Percentiles rank a stretch among this genome's conserved stretches.
Evolutionary conservation across 2,329 filamentous ascomycete species (phyloP).

Genomic region (Myriosclerotinia scirpicola): DNA sequence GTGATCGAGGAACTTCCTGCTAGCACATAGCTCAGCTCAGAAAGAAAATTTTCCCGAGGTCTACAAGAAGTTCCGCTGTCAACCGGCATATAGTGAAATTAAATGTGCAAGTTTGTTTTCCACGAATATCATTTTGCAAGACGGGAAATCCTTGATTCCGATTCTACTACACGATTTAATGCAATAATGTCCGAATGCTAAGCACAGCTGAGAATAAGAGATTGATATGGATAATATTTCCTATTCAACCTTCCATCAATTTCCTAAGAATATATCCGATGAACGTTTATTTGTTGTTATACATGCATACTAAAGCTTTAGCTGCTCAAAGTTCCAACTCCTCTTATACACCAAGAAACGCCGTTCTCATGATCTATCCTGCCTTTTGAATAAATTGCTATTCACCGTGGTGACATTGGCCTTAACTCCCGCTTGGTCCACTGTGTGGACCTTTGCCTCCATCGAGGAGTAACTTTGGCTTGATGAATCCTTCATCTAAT

Average conservation of each 20-base stretch:
- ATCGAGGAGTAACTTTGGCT: conserved; percentile 84
- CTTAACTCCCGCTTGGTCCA: conserved; percentile 29
- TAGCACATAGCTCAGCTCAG: too few relatives aligned
- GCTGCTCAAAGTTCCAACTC: conserved; percentile 5
- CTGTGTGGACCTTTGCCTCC: conserved; percentile 46
- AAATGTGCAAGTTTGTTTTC: too few relatives aligned
- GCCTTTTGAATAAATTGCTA: conserved; percentile 16
- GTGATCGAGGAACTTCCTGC: too few relatives aligned
- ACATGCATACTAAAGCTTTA: conserved; percentile 1
- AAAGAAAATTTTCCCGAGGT: too few relatives aligned
- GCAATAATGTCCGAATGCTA: too few relatives aligned
- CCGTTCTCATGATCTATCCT: conserved; percentile 21
- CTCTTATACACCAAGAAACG: conserved; percentile 22
- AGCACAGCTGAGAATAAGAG: too few relatives aligned
- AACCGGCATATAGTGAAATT: too few relatives aligned
- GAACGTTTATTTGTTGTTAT: conserved; percentile 10
- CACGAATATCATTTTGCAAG: too few relatives aligned
- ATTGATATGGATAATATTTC: not conserved
- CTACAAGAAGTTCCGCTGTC: too few relatives aligned
- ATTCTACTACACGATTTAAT: too few relatives aligned
- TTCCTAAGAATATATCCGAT: not conserved
- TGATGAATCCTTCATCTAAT: conserved; percentile 94
- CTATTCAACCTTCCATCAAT: not conserved
- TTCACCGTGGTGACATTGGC: not conserved
- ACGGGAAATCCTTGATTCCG: too few relatives aligned